Evolutionary conservation across 2,329 filamentous ascomycete genomes (phyloP).

Genomic region (Uncinocarpus reesii): DNA sequence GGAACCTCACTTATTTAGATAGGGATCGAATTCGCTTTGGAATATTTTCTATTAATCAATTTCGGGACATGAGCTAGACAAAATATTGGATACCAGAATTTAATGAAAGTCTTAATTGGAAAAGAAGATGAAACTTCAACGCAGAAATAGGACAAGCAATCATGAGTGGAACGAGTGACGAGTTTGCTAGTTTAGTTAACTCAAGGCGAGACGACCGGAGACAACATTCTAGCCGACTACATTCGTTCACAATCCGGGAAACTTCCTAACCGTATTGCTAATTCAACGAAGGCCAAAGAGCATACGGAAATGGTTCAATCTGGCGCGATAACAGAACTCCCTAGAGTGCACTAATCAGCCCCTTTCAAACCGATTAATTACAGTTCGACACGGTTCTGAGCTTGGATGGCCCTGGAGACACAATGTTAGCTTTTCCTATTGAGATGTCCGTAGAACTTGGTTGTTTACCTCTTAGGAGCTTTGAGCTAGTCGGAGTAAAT

Average conservation of each 20-base stretch:
- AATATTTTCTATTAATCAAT: constrained; percentile 1
- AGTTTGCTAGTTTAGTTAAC: background rate
- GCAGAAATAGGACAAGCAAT: constrained; percentile 4
- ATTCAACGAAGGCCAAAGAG: constrained; percentile 4
- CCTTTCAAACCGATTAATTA: constrained; percentile 12
- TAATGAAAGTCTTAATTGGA: background rate
- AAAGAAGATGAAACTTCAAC: background rate
- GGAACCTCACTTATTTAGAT: background rate
- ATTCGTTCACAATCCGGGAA: background rate
- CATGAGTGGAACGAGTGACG: constrained; percentile 1
- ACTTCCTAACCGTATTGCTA: background rate
- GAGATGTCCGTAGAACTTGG: background rate
- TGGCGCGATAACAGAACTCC: constrained; percentile 1
- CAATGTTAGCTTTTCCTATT: background rate
- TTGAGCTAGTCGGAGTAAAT: constrained; percentile 27
- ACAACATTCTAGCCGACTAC: background rate
- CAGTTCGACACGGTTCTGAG: constrained; percentile 30
- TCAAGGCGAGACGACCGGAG: background rate
- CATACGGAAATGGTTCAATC: constrained; percentile 5
- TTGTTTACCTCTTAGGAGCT: constrained; percentile 32
- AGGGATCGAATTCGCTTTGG: background rate
- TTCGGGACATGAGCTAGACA: background rate
- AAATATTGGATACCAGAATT: background rate
- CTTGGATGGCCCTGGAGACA: constrained; percentile 35
- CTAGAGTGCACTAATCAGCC: background rate